phyloP scores from a whole-genome alignment of 495 filamentous ascomycete species.

The Neurospora africana region DNA sequence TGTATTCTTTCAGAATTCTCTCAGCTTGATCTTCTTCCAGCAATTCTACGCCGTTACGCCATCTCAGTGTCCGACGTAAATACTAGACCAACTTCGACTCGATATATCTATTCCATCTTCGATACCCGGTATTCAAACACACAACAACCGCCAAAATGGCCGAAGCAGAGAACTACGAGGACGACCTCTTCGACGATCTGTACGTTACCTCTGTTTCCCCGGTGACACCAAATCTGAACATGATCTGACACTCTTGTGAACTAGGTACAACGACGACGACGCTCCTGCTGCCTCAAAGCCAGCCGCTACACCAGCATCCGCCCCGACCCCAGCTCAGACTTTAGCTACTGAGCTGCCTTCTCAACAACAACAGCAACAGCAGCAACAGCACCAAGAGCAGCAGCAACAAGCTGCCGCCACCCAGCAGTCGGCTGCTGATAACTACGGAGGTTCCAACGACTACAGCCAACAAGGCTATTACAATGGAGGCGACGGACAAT shows the following conservation, averaged over 20 bases:
- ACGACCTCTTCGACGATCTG: conserved; percentile 98
- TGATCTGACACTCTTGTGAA: conserved; percentile 4
- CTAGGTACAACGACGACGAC: conserved; percentile 84
- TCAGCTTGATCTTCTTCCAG: not conserved
- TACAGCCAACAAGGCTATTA: conserved; percentile 8
- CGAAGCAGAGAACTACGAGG: conserved; percentile 83
- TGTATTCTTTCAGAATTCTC: not conserved
- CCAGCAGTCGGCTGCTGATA: conserved; percentile 1
- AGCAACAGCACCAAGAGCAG: conserved; percentile 41
- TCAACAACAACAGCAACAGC: conserved; percentile 31
- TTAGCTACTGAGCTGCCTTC: conserved; percentile 13
- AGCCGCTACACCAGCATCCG: conserved; percentile 30
- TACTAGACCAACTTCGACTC: not conserved
- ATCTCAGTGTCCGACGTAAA: not conserved
- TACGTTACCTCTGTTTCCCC: conserved; percentile 36
- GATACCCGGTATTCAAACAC: not conserved
- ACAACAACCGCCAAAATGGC: conserved; percentile 46
- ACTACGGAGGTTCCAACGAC: not conserved
- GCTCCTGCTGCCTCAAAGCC: conserved; percentile 7
- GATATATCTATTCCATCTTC: not conserved
- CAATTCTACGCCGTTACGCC: not conserved
- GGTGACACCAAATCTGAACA: not conserved
- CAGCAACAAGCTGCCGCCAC: conserved; percentile 36
- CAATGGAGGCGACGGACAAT: conserved; percentile 38
- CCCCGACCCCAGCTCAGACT: conserved; percentile 23